Conservation (phyloP, 2,329 filamentous ascomycete species). For the Aspergillus sp. region DNA sequence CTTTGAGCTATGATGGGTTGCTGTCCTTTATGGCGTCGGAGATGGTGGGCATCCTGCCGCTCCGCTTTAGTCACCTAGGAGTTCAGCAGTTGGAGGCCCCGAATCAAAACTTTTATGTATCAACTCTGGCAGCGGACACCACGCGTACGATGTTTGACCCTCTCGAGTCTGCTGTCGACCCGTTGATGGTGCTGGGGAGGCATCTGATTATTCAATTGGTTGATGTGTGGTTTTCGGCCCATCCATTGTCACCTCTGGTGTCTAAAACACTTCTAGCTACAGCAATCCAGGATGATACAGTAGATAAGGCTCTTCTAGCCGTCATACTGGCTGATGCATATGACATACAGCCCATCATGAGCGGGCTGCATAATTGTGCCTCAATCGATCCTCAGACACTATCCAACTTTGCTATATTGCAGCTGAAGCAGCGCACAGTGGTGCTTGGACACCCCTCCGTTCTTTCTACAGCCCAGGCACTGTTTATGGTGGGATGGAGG, state of each 20-base stretch:
- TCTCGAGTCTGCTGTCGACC: constrained; percentile 1
- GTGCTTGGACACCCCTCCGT: background rate
- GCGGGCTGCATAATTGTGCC: background rate
- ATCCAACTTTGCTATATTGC: constrained; percentile 33
- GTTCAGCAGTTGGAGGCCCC: background rate
- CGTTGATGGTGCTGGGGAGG: constrained; percentile 17
- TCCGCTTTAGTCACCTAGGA: constrained; percentile 6
- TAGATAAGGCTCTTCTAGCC: constrained; percentile 44
- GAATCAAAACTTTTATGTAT: constrained; percentile 1
- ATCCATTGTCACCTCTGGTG: constrained; percentile 44
- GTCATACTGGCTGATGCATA: constrained; percentile 43
- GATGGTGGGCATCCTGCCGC: constrained; percentile 11
- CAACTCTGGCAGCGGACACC: constrained; percentile 5
- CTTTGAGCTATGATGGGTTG: constrained; percentile 4
- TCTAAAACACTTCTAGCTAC: constrained; percentile 46
- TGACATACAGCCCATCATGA: background rate
- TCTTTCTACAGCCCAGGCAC: constrained; percentile 5
- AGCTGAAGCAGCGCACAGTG: constrained; percentile 27
- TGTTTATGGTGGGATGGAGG: constrained; percentile 9
- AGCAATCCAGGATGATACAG: constrained; percentile 42
- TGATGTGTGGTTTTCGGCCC: constrained; percentile 46
- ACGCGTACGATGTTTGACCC: constrained; percentile 8
- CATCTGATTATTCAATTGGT: constrained; percentile 33
- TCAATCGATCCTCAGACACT: background rate
- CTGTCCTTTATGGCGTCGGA: constrained; percentile 9